These are phyloP conservation scores for Pleodorina starrii DNA, from an alignment of 139 green algal genomes.

Conservation along the genomic window DNA sequence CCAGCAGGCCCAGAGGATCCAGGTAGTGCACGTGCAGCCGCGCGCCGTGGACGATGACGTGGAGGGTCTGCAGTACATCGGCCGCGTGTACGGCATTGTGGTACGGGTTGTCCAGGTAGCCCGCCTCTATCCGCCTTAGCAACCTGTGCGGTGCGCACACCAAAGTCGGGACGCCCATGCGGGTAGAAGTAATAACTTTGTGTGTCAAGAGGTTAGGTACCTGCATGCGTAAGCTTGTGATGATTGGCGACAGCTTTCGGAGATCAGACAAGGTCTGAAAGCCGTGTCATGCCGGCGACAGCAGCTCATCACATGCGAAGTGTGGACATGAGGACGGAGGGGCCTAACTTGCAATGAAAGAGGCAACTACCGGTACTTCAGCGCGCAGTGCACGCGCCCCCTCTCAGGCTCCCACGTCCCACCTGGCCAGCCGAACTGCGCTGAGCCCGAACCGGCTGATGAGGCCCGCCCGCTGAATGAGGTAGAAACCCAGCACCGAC, in stretches of 20 bases:
- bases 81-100: constrained; percentile 67
- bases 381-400: background rate
- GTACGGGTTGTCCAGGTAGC: constrained; percentile 60
- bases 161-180: background rate
- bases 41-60: constrained; percentile 58
- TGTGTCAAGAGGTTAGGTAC: background rate
- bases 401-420: background rate
- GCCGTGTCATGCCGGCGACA: background rate
- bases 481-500: constrained; percentile 52
- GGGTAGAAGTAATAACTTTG: background rate
- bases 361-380: background rate
- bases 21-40: constrained; percentile 33
- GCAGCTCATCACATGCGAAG: no score
- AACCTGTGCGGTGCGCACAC: background rate
- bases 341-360: background rate
- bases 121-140: constrained; percentile 30
- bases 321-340: background rate
- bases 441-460: constrained; percentile 40
- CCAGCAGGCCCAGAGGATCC: constrained; percentile 29
- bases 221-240: background rate
- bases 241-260: background rate
- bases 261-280: background rate
- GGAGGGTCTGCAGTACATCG: constrained; percentile 69
- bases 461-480: constrained; percentile 54
- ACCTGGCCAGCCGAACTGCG: constrained; percentile 46